Conservation (phyloP, 345 rosid genomes). For the Euclidium syriacum region DNA sequence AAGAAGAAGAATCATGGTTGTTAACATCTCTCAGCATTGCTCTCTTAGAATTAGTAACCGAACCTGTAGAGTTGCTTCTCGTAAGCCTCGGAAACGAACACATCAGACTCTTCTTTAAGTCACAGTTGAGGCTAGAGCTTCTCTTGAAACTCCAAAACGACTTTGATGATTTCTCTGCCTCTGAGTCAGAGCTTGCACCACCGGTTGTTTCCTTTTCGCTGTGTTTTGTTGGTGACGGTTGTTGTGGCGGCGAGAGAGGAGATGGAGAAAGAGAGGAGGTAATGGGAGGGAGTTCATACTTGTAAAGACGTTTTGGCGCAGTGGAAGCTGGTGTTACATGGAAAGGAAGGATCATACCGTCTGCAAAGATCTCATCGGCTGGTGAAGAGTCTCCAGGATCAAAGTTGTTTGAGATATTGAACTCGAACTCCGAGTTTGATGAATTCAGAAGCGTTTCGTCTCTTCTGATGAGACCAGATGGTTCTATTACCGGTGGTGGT, state of each 20-base stretch:
- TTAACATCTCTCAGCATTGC: slow-evolving; percentile 31
- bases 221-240: slow-evolving; percentile 22
- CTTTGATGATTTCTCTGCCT: slow-evolving; percentile 42
- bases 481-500: slow-evolving; percentile 16
- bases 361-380: slow-evolving; percentile 72
- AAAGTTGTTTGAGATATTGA: slow-evolving; percentile 39
- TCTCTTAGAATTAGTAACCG: slow-evolving; percentile 37
- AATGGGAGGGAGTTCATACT: slow-evolving; percentile 29
- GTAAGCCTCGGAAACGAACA: slow-evolving; percentile 57
- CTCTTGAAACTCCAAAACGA: slow-evolving; percentile 84
- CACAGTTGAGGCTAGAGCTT: slow-evolving; percentile 59
- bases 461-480: slow-evolving; percentile 24
- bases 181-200: slow-evolving; percentile 25
- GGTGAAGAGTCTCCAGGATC: slow-evolving; percentile 41
- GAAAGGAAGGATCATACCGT: slow-evolving; percentile 61
- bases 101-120: slow-evolving; percentile 45
- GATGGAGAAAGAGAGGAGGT: slow-evolving; percentile 40
- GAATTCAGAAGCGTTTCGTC: slow-evolving; percentile 42
- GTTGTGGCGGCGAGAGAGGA: slow-evolving; percentile 30
- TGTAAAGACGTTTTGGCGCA: slow-evolving; percentile 18
- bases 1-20: slow-evolving; percentile 32
- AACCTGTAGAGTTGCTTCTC: slow-evolving; percentile 70
- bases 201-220: slow-evolving; percentile 15
- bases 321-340: slow-evolving; percentile 19
- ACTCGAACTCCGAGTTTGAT: slow-evolving; percentile 60